Conservation (phyloP, 176 grass and related monocot genomes). For the Typha latifolia region DNA sequence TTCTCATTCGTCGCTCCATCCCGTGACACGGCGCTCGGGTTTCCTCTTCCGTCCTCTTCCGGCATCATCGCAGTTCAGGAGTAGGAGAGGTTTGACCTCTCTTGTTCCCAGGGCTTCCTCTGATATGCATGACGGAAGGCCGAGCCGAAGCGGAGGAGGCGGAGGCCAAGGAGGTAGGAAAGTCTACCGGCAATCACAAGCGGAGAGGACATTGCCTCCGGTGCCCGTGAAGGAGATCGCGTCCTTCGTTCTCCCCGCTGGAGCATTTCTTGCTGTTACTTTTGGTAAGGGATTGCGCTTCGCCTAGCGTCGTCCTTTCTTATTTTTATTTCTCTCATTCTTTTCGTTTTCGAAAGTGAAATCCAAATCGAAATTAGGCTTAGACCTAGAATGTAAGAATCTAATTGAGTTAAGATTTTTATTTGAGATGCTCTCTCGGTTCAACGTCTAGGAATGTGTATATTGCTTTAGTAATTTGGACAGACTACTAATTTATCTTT, state of each 20-base stretch:
- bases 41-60: conserved; percentile 12
- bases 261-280: conserved; percentile 36
- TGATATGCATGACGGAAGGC: conserved; percentile 29
- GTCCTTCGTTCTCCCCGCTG: conserved; percentile 41
- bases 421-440: background rate
- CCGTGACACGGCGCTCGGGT: background rate
- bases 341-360: too few species aligned
- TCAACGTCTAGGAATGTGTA: too few species aligned
- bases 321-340: background rate
- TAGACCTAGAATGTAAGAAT: too few species aligned
- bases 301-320: background rate
- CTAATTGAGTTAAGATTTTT: too few species aligned
- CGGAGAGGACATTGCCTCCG: conserved; percentile 19
- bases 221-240: conserved; percentile 24
- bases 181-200: conserved; percentile 49
- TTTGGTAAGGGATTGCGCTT: conserved; percentile 51
- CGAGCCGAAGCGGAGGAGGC: conserved; percentile 22
- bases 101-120: conserved; percentile 24
- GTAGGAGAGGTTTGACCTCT: conserved; percentile 2
- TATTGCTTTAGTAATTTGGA: conserved; percentile 4
- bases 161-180: conserved; percentile 29
- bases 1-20: background rate
- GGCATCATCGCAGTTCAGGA: conserved; percentile 8
- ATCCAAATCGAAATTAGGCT: too few species aligned
- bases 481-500: conserved; percentile 48